phyloP scores from a whole-genome alignment of 345 rosid species.

The Kandelia obovata region DNA sequence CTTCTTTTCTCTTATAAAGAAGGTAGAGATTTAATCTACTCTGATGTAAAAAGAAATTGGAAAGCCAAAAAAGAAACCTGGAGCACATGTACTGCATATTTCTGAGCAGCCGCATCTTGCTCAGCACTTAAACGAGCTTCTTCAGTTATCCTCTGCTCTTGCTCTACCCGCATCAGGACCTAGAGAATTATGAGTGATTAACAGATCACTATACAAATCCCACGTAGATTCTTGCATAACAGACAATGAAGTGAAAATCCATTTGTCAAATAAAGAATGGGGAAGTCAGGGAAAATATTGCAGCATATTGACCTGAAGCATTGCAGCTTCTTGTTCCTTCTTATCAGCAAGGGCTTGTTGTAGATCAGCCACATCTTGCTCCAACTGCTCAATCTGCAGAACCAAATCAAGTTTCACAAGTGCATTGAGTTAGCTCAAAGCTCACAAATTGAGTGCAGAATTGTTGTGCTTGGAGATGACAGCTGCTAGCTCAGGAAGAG shows the following conservation, averaged over 20 bases:
- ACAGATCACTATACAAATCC: conserved; percentile 4
- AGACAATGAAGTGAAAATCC: neutral
- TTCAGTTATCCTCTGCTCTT: conserved; percentile 86
- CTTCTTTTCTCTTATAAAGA: neutral
- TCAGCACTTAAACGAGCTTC: conserved; percentile 80
- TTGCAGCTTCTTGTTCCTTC: conserved; percentile 83
- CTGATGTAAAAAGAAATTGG: neutral
- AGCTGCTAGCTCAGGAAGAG: conserved; percentile 9
- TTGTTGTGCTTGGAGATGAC: neutral
- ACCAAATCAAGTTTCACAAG: conserved; percentile 16
- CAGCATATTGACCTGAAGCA: conserved; percentile 52
- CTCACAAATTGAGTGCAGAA: conserved; percentile 6
- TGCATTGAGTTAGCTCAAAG: conserved; percentile 15
- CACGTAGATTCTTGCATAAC: conserved; percentile 5
- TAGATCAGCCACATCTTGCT: conserved; percentile 56
- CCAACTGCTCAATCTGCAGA: conserved; percentile 71
- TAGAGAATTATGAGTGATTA: conserved; percentile 20
- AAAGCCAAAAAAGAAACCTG: conserved; percentile 45
- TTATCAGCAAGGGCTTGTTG: conserved; percentile 62
- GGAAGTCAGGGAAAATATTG: neutral
- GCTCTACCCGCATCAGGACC: conserved; percentile 84
- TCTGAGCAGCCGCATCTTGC: conserved; percentile 70
- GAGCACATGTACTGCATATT: conserved; percentile 52
- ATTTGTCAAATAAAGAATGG: neutral
- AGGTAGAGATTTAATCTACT: neutral